phyloP scores from a whole-genome alignment of 305 asterid genomes.

The Euphrasia arctica region DNA sequence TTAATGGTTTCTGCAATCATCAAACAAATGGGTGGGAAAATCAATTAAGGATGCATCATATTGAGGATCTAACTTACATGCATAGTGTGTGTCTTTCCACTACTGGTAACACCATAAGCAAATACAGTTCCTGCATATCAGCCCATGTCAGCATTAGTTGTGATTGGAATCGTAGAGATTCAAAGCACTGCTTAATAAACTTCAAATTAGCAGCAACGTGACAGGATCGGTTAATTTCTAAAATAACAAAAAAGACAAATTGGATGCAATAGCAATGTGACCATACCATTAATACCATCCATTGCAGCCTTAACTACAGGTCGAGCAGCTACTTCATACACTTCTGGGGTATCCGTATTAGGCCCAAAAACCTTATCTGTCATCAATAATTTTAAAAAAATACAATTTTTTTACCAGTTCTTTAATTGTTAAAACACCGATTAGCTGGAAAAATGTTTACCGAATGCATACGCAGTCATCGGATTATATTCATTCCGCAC shows the following conservation, averaged over 20 bases:
- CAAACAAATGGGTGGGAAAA: constrained; percentile 14
- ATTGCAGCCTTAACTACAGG: constrained; percentile 95
- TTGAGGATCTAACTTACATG: constrained; percentile 63
- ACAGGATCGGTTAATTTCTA: not conserved
- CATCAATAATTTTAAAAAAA: constrained; percentile 16
- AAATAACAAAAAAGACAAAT: not conserved
- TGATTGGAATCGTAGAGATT: not conserved
- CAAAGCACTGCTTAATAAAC: constrained; percentile 6
- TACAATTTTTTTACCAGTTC: not conserved
- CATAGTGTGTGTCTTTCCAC: constrained; percentile 99
- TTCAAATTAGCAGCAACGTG: not conserved
- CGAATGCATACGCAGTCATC: constrained; percentile 84
- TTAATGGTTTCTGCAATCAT: constrained; percentile 21
- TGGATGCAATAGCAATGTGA: constrained; percentile 18
- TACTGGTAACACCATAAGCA: constrained; percentile 99
- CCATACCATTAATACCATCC: constrained; percentile 96
- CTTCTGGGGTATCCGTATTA: constrained; percentile 74
- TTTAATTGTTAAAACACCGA: constrained; percentile 6
- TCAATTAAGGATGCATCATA: constrained; percentile 18
- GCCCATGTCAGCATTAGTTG: constrained; percentile 20
- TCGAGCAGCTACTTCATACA: constrained; percentile 94
- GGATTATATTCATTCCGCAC: constrained; percentile 94
- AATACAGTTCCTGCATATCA: constrained; percentile 89
- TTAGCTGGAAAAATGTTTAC: constrained; percentile 32
- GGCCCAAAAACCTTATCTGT: constrained; percentile 94